phyloP scores from a whole-genome alignment of 2,329 filamentous ascomycete species.

The Periglandula ipomoeae region DNA sequence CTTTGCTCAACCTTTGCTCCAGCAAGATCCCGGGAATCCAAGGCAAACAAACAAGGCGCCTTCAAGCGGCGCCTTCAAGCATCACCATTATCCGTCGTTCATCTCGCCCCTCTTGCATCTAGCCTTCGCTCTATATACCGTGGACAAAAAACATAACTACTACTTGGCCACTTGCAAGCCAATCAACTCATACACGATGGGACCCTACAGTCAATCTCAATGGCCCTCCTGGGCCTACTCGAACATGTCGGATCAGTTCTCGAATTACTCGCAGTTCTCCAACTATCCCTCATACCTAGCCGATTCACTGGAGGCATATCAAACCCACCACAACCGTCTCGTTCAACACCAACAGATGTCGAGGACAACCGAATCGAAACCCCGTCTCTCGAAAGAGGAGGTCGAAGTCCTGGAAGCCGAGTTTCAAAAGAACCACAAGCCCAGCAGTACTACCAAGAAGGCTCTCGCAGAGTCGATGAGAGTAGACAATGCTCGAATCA shows the following conservation, averaged over 20 bases:
- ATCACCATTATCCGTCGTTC: background rate
- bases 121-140: too few species aligned
- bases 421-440: slow-evolving; percentile 56
- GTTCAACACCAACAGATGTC: slow-evolving; percentile 29
- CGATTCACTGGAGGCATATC: slow-evolving; percentile 30
- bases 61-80: background rate
- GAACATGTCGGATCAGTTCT: slow-evolving; percentile 18
- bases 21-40: background rate
- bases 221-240: slow-evolving; percentile 28
- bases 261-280: slow-evolving; percentile 23
- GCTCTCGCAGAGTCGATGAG: slow-evolving; percentile 51
- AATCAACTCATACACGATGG: slow-evolving; percentile 16
- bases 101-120: too few species aligned
- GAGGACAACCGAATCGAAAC: slow-evolving; percentile 38
- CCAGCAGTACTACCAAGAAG: slow-evolving; percentile 52
- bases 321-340: slow-evolving; percentile 26
- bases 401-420: slow-evolving; percentile 51
- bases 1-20: background rate
- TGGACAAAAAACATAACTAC: too few species aligned
- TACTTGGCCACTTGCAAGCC: background rate
- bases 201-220: slow-evolving; percentile 24
- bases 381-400: slow-evolving; percentile 48
- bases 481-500: slow-evolving; percentile 55
- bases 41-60: background rate
- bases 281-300: slow-evolving; percentile 27